phyloP scores from a whole-genome alignment of 192 early-diverging fungal genomes.

The Martensiomyces pterosporus region DNA sequence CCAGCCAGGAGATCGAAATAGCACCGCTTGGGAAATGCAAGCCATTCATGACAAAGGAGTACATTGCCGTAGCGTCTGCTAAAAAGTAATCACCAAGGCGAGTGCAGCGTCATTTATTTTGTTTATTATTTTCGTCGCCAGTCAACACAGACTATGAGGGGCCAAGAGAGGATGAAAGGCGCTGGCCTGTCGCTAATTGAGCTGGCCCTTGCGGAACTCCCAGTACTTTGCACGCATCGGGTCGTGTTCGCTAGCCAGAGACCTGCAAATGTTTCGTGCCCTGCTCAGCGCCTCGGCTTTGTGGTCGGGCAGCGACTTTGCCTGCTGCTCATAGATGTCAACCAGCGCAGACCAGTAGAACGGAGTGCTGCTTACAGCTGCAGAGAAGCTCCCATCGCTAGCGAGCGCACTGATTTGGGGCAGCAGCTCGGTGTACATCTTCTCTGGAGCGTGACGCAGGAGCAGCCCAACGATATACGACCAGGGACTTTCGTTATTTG shows the following conservation, averaged over 20 bases:
- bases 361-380: slow-evolving; percentile 20
- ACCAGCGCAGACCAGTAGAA: slow-evolving; percentile 48
- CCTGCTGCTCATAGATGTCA: slow-evolving; percentile 42
- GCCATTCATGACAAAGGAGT: slow-evolving; percentile 35
- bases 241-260: slow-evolving; percentile 26
- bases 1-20: slow-evolving; percentile 13
- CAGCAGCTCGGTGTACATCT: slow-evolving; percentile 26
- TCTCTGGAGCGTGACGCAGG: slow-evolving; percentile 28
- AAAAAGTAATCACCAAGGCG: neutral
- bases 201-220: slow-evolving; percentile 26
- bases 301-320: slow-evolving; percentile 7
- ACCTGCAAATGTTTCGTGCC: slow-evolving; percentile 22
- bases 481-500: slow-evolving; percentile 93
- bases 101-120: slow-evolving; percentile 5
- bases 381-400: slow-evolving; percentile 9
- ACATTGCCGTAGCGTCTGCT: slow-evolving; percentile 5
- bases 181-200: slow-evolving; percentile 1
- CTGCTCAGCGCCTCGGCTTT: slow-evolving; percentile 7
- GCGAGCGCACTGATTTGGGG: slow-evolving; percentile 29
- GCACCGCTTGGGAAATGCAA: slow-evolving; percentile 2
- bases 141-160: no score
- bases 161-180: no score
- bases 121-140: no score
- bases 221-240: slow-evolving; percentile 41
- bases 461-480: slow-evolving; percentile 74